These are phyloP conservation scores for Metschnikowia bowlesiae DNA, from an alignment of 805 yeast species.

Conservation along the genomic window DNA sequence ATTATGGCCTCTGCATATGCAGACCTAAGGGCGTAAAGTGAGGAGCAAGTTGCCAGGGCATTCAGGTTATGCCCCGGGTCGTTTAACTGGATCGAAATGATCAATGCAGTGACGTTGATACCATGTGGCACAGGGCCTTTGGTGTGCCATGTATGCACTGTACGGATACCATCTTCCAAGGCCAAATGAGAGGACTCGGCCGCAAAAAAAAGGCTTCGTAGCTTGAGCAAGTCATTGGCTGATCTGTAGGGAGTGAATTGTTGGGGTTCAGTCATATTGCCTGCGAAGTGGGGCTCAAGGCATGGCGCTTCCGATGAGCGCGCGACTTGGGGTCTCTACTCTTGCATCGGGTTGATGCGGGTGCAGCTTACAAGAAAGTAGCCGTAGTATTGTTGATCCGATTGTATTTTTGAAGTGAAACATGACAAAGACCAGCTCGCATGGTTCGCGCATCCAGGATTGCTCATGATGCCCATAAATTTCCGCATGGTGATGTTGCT, in stretches of 20 bases:
- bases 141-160: slow-evolving; percentile 50
- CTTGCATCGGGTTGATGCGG: background rate
- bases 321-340: background rate
- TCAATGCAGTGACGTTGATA: slow-evolving; percentile 58
- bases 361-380: background rate
- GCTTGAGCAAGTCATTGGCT: slow-evolving; percentile 8
- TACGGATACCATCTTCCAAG: slow-evolving; percentile 7
- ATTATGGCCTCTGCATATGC: slow-evolving; percentile 72
- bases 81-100: slow-evolving; percentile 47
- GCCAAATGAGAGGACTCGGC: background rate
- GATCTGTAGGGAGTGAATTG: slow-evolving; percentile 10
- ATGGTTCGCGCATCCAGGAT: background rate
- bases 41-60: background rate
- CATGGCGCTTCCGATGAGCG: background rate
- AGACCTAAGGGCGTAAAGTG: slow-evolving; percentile 27
- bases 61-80: slow-evolving; percentile 28
- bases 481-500: background rate
- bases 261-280: background rate
- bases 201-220: slow-evolving; percentile 7
- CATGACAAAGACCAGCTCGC: slow-evolving; percentile 2
- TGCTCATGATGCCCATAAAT: background rate
- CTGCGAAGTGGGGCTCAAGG: background rate
- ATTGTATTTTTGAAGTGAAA: slow-evolving; percentile 1
- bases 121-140: slow-evolving; percentile 71
- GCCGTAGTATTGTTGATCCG: background rate